A percentile compares a stretch with the other conserved stretches of the same genome.
phyloP scores from a whole-genome alignment of 768 basidiomycete species.

The Neoboletus brunneissimus region DNA sequence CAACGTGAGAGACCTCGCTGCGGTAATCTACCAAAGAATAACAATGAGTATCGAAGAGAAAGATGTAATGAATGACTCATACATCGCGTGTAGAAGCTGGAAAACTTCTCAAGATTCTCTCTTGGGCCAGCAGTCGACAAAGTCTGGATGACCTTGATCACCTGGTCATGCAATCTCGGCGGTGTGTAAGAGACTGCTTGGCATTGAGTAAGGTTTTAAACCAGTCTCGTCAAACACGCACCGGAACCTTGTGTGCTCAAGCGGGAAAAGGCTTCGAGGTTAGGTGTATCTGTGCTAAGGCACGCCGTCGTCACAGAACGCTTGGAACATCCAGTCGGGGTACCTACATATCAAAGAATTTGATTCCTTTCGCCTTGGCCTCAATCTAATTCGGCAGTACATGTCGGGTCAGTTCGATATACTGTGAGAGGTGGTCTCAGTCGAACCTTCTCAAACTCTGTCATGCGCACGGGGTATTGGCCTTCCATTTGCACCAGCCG shows the following conservation, averaged over 20 bases:
- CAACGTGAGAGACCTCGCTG: slow-evolving; percentile 54
- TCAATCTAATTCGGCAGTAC: slow-evolving; percentile 49
- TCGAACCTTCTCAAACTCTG: slow-evolving; percentile 83
- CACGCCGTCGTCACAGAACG: slow-evolving; percentile 3
- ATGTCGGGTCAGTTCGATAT: not conserved
- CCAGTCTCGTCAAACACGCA: slow-evolving; percentile 25
- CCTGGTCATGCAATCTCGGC: slow-evolving; percentile 59
- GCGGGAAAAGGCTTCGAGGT: slow-evolving; percentile 46
- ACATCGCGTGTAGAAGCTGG: slow-evolving; percentile 75
- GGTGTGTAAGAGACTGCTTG: slow-evolving; percentile 51
- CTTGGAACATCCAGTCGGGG: not conserved
- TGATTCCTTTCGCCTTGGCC: slow-evolving; percentile 71
- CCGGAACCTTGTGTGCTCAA: slow-evolving; percentile 38
- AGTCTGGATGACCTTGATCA: slow-evolving; percentile 59
- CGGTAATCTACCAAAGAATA: slow-evolving; percentile 55
- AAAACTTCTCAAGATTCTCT: slow-evolving; percentile 62
- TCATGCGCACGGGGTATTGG: slow-evolving; percentile 71
- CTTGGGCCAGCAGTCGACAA: slow-evolving; percentile 64
- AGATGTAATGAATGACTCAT: slow-evolving; percentile 26
- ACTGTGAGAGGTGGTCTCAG: too few relatives aligned
- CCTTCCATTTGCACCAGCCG: slow-evolving; percentile 77
- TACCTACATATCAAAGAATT: slow-evolving; percentile 84
- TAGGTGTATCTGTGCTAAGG: slow-evolving; percentile 70
- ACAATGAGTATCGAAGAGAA: slow-evolving; percentile 1
- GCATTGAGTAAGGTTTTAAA: not conserved